Base-by-base conservation (phyloP, 805 yeast genomes). In the Hanseniaspora mollemarum region DNA sequence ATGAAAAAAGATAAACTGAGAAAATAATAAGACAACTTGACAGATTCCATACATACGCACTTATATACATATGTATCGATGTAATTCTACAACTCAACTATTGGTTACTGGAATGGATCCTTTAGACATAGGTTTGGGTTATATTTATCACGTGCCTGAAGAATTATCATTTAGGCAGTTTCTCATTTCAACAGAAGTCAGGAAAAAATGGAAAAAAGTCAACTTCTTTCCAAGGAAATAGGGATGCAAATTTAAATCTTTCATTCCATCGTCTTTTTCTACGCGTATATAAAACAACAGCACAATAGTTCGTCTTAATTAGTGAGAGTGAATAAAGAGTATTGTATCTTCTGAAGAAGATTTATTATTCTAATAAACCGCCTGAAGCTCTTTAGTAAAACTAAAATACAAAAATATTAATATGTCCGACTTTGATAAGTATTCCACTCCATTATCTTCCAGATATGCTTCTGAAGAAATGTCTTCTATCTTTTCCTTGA, bases 391-490 rank as follows among this genome's bases (percentile, higher is more conserved):
- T n/a, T n/a, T n/a, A n/a, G n/a, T n/a, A n/a, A n/a, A n/a, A n/a
- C n/a, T n/a, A n/a, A n/a, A n/a, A 8, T 15, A 28, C 26, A 33
- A 16, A 38, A 33, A 15, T 19, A n/a, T 38, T 22, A 24, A 42
- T 12, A 45, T 65, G 68, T 60, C 68, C 31, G 66, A 65, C 26
- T 62, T 54, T 70, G 96, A 90, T 67, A 77, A 80, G 56, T 90
- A 90, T 71, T 68, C 86, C 49, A 90, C 97, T 22, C 98, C 98
- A 36, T 73, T 92, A 57, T 86, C 97, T 52, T 83, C 96, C 53
- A 82, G 98, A 72, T 92, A 92, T 71, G 98, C 98, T 53, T 85
- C 95, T 57, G 88, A 85, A 63, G 98, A 92, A 73, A 92, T 92
- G 98, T 82, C 96, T 54, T 73, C 76, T 58, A 75, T 92, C 63